Evolutionary conservation across 345 rosid species (phyloP), one percentile per base, ranked within the genome.

Genomic region (Pistacia integerrima): DNA sequence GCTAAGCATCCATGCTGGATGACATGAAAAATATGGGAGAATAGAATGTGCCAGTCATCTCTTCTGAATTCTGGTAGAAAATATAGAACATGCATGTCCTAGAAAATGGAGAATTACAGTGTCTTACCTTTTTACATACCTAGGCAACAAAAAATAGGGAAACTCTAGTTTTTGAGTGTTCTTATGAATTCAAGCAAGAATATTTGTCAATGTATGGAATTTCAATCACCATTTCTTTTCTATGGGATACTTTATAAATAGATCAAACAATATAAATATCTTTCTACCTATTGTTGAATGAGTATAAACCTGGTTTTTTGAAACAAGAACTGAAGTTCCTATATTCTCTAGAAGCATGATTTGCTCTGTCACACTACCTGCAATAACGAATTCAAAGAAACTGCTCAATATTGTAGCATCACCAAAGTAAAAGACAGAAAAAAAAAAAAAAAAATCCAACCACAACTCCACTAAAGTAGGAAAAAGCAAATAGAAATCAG

Each of bases 291-390:
- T 16, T 9, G 36, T 56, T 46, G 17, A 60, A 17, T 46, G 30
- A 65, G 44, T 64, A 48, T 36, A 64, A 77, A 93, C 97, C 98
- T 95, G 99, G 49, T 86, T 87, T 81, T 90, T 82, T 7, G 99
- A 93, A 72, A 93, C 99, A 74, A 88, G 94, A 81, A 96, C 94
- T 4, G 99, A 96, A 80, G 97, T 93, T 46, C 99, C 99, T 76
- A 96, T 96, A 79, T 96, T 96, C 87, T 96, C 99, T 41, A 93
- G 97, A 80, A 96, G 90, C 99, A 96, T 96, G 83, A 96, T 86
- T 83, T 96, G 99, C 86, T 96, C 97, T 5, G 98, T 84, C 81
- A 85, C 69, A 66, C 88, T 68, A 51, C 97, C 97, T 94, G 89
- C 84, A 86, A 71, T 49, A 6, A 76, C 44, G 41, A 48, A 57